Conservation (phyloP, 768 basidiomycete species). For the Termitomyces eurrhizus region DNA sequence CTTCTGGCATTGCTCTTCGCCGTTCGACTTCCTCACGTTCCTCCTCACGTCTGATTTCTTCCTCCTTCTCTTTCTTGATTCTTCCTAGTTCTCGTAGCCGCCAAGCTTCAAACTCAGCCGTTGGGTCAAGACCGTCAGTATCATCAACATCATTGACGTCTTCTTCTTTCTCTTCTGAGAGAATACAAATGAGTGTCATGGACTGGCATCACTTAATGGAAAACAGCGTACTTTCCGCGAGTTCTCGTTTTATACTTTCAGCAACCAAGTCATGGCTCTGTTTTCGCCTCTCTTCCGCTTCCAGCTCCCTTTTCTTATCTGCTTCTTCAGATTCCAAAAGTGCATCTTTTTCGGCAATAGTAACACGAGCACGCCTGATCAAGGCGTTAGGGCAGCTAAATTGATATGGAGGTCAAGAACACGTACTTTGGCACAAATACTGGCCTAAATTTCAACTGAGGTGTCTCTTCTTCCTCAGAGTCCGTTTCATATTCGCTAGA, state of each 20-base stretch:
- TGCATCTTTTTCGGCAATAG: conserved; percentile 65
- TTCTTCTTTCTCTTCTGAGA: conserved; percentile 88
- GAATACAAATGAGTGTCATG: conserved; percentile 2
- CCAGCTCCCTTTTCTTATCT: conserved; percentile 60
- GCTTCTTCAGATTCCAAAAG: conserved; percentile 77
- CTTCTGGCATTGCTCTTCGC: conserved; percentile 89
- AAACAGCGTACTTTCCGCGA: conserved; percentile 78
- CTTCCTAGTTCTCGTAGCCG: conserved; percentile 89
- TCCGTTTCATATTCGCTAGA: conserved; percentile 87
- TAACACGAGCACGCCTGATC: conserved; percentile 68
- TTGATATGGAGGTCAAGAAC: background rate
- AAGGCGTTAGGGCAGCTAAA: background rate
- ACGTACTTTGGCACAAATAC: conserved; percentile 93
- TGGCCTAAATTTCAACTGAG: conserved; percentile 80
- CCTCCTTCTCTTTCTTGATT: conserved; percentile 93
- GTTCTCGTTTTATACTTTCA: conserved; percentile 87
- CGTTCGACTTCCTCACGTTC: conserved; percentile 92
- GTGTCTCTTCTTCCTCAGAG: conserved; percentile 72
- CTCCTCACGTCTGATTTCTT: conserved; percentile 71
- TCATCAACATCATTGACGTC: conserved; percentile 88
- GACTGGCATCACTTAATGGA: background rate
- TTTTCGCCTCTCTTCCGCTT: conserved; percentile 78
- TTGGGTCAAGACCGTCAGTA: conserved; percentile 88
- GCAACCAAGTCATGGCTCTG: conserved; percentile 92
- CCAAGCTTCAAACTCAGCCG: conserved; percentile 94